Percentiles rank a stretch among this genome's conserved stretches.
These are phyloP conservation scores for Magnaporthales sp. DNA, from an alignment of 2,329 filamentous ascomycete species.

Conservation along the genomic window DNA sequence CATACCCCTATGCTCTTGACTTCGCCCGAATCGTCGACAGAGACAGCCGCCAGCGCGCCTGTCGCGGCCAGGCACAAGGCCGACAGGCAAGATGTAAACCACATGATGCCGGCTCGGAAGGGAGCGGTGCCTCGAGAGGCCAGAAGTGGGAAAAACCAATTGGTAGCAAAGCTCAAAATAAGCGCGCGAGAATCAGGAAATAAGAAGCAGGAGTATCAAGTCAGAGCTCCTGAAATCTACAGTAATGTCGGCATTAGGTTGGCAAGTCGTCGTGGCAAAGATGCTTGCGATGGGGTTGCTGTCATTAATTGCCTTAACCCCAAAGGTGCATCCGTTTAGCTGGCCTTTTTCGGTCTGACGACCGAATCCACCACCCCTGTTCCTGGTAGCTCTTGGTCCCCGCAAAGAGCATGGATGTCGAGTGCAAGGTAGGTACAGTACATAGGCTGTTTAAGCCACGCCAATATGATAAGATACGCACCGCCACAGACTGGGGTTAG, in stretches of 20 bases:
- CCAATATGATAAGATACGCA: not conserved
- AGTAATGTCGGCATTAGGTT: not conserved
- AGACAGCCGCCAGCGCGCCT: constrained; percentile 33
- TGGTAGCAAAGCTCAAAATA: not conserved
- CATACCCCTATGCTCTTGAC: constrained; percentile 44
- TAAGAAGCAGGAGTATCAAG: not conserved
- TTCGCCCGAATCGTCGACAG: constrained; percentile 37
- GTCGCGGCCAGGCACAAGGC: constrained; percentile 39
- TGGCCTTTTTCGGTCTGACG: constrained; percentile 12
- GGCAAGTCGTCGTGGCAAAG: not conserved
- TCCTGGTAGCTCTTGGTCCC: not conserved
- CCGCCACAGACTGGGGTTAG: not conserved
- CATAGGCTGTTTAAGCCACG: not conserved
- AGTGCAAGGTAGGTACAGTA: not conserved
- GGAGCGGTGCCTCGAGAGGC: not conserved
- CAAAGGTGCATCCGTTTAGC: constrained; percentile 9
- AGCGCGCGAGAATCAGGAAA: not conserved
- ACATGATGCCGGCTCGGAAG: constrained; percentile 26
- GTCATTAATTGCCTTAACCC: not conserved
- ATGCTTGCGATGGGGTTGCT: not conserved
- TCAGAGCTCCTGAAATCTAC: not conserved
- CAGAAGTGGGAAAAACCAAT: not conserved
- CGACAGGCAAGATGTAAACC: constrained; percentile 33
- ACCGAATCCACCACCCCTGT: constrained; percentile 1
- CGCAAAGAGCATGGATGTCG: not conserved